Evolutionary conservation across 768 basidiomycete species (phyloP), one percentile per base, ranked within the genome.

Genomic region (Boletus rufocinnamomeus): DNA sequence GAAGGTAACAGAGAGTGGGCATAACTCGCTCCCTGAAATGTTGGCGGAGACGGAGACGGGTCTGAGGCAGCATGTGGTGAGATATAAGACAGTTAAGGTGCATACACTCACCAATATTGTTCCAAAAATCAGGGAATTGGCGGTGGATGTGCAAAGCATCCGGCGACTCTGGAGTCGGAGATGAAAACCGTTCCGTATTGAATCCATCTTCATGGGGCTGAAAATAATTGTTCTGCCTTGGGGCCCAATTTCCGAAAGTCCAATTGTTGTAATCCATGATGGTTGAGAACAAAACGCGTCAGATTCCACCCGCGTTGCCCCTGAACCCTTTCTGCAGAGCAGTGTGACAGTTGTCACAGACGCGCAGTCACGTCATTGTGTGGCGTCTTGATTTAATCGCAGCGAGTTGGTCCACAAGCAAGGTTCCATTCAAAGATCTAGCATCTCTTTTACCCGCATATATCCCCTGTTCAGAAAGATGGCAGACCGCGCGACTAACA

Each of bases 401-500:
- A 50, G 11, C n/a, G 21, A 19, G n/a, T 46, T 34, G 35, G 35
- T 37, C 50, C 37, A 51, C 45, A 35, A 43, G 40, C 56, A 34
- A 27, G 40, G 23, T 40, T 38, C 37, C 32, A 16, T 23, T 49
- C 49, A 45, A 51, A 49, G 40, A 49, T 49, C 44, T 38, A 27
- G 35, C 21, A 8, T 50, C 48, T 45, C 40, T 52, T 58, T 58
- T 21, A 14, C 44, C 38, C 52, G 52, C 46, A 61, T 51, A 71
- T 56, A 67, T 45, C 44, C 38, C 7, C 41, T 43, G 11, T 47
- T 49, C 21, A 28, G 28, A 47, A 52, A 45, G 35, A 73, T 72
- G 65, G 58, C 71, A 50, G 70, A 72, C 28, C 74, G 71, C 56
- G 74, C 80, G 61, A 79, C 59, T 68, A 78, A 47, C 73, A 81